phyloP scores from a whole-genome alignment of 2,329 filamentous ascomycete genomes.

The Septoria petroselini region DNA sequence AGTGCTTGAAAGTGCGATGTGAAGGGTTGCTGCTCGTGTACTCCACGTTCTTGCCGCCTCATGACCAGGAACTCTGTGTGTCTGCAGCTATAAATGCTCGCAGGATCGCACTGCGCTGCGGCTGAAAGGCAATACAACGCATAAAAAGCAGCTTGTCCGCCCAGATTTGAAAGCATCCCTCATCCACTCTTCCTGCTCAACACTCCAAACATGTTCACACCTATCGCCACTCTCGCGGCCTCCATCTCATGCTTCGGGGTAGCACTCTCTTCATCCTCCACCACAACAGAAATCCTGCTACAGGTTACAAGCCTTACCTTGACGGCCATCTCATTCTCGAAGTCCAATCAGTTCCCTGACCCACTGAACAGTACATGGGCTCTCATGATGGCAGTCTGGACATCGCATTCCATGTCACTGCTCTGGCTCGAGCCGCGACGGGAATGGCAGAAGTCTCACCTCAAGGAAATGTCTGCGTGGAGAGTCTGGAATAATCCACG shows the following conservation, averaged over 20 bases:
- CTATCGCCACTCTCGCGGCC: neutral
- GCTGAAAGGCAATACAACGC: too few species aligned
- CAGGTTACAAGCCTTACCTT: too few species aligned
- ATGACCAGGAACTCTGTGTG: too few species aligned
- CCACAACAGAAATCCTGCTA: neutral
- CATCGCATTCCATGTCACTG: neutral
- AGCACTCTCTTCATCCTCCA: neutral
- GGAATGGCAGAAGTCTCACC: neutral
- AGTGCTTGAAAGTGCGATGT: too few species aligned
- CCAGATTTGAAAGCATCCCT: too few species aligned
- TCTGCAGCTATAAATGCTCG: too few species aligned
- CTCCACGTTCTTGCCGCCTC: too few species aligned
- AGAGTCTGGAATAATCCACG: slow-evolving; percentile 6
- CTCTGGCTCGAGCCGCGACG: neutral
- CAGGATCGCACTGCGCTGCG: too few species aligned
- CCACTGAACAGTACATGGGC: slow-evolving; percentile 1
- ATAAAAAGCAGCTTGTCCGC: too few species aligned
- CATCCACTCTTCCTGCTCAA: too few species aligned
- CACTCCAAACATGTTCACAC: neutral
- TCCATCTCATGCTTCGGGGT: neutral
- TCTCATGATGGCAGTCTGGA: slow-evolving; percentile 5
- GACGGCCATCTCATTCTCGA: too few species aligned
- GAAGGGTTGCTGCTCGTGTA: too few species aligned
- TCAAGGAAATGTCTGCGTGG: neutral
- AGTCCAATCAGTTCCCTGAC: neutral